Percentiles rank a stretch among this genome's conserved stretches.
These are phyloP conservation scores for Sistotremastrum niveocremeum DNA, from an alignment of 768 basidiomycete species.

Conservation along the genomic window DNA sequence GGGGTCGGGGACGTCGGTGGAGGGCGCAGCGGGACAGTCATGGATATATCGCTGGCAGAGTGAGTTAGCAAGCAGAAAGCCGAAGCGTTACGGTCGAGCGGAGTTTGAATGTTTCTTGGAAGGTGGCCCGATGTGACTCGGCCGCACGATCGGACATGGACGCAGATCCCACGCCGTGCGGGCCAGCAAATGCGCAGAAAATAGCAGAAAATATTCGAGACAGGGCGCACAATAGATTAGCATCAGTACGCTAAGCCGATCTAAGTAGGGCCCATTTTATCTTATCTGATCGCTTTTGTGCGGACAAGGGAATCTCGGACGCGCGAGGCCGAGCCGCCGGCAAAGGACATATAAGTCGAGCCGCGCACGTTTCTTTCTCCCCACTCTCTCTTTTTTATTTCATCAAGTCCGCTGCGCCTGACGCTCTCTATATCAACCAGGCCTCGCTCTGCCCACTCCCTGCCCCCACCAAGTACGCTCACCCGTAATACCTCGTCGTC, in stretches of 20 bases:
- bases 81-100: no score
- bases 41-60: no score
- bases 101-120: no score
- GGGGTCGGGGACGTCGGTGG: conserved; percentile 7
- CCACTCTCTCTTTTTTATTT: neutral
- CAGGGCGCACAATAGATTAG: no score
- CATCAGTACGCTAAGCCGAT: no score
- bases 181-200: no score
- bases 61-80: no score
- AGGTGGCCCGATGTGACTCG: no score
- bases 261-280: neutral
- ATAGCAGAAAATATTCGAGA: no score
- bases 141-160: no score
- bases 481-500: neutral
- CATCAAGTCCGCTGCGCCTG: neutral
- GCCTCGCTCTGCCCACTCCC: neutral
- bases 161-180: no score
- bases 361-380: neutral
- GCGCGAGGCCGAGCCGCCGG: neutral
- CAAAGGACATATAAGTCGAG: neutral
- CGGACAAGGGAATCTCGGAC: neutral
- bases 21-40: neutral
- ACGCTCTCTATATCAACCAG: no score
- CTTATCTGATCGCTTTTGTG: neutral
- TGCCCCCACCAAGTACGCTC: neutral